Evolutionary conservation across 1,284 basidiomycete species (phyloP).

Genomic region (Apiotrichum gracile): DNA sequence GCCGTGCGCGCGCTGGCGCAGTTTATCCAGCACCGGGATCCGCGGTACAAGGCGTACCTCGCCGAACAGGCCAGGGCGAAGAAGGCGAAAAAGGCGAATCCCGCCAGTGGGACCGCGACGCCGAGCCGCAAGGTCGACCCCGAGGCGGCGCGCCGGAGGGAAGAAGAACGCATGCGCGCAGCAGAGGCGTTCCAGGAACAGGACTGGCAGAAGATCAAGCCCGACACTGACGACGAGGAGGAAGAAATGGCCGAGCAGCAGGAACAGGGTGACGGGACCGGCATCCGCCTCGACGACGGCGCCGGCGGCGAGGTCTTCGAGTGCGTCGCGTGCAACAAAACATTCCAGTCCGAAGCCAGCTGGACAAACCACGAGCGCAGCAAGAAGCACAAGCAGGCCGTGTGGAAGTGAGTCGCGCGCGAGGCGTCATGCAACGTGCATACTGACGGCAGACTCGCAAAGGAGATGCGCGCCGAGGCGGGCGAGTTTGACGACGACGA

Average conservation of each 20-base stretch:
- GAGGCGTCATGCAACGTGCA: conserved; percentile 10
- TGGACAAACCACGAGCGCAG: conserved; percentile 97
- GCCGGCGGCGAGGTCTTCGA: conserved; percentile 57
- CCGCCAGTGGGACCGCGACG: no score
- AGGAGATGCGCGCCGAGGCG: conserved; percentile 54
- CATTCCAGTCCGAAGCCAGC: conserved; percentile 84
- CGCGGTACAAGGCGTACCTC: conserved; percentile 73
- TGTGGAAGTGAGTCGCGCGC: conserved; percentile 56
- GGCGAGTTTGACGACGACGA: conserved; percentile 12
- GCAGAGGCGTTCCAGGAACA: conserved; percentile 51
- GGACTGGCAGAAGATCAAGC: conserved; percentile 70
- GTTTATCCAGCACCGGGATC: conserved; percentile 90
- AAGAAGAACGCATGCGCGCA: conserved; percentile 25
- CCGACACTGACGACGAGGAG: conserved; percentile 61
- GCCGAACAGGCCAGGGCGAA: conserved; percentile 49
- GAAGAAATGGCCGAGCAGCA: conserved; percentile 31
- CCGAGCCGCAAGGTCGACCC: conserved; percentile 23
- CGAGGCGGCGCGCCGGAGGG: conserved; percentile 20
- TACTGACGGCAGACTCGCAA: conserved; percentile 61
- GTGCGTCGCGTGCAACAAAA: conserved; percentile 91
- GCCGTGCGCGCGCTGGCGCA: conserved; percentile 73
- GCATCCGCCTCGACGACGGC: conserved; percentile 29
- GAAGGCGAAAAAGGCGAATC: conserved; percentile 5
- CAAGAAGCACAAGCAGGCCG: conserved; percentile 86
- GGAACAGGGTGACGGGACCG: conserved; percentile 32